Evolutionary conservation across 2,329 filamentous ascomycete species (phyloP), one percentile per base, ranked within the genome.

Genomic region (Penicillium sp.): DNA sequence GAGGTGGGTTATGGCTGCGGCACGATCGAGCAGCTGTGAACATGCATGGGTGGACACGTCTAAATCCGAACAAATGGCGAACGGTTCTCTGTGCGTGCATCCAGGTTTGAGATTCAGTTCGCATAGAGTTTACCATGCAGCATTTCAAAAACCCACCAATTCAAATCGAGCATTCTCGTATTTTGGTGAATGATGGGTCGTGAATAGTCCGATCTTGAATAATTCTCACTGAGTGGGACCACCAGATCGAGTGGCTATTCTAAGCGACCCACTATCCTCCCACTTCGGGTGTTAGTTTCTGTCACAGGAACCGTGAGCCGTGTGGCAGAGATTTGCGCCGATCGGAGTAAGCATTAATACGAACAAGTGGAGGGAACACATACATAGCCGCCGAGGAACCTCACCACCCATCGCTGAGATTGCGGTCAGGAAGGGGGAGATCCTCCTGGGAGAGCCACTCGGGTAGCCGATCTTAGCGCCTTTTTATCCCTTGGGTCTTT

Each of bases 391-490:
- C 34, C 15, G 34, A 21, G 34, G 23, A 19, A 8, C 34, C 9
- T 5, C 6, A n/a, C 9, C 23, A n/a, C n/a, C n/a, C n/a, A 39
- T 39, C 36, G 4, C 1, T 21, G 5, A 9, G 23, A 5, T 43
- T 9, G 13, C 39, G 13, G n/a, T n/a, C n/a, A 55, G 58, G 48
- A 55, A 53, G 41, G 53, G 52, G 57, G 16, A 62, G 61, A 63
- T 63, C 62, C 43, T 53, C 16, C 41, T 55, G 55, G 53, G 52
- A 43, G 19, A 56, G 23, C 55, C 55, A 53, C 44, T 59, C 46
- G 52, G 58, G 52, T 47, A 33, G n/a, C 47, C 55, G 59, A 60
- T 63, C 48, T 60, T 63, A 62, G 61, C 59, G 62, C 57, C 34
- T 15, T 44, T 34, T 8, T 15, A 23, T 39, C 31, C 33, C 33